Base-by-base conservation (phyloP, 202 grass and related monocot genomes). In the Elaeis oleifera region DNA sequence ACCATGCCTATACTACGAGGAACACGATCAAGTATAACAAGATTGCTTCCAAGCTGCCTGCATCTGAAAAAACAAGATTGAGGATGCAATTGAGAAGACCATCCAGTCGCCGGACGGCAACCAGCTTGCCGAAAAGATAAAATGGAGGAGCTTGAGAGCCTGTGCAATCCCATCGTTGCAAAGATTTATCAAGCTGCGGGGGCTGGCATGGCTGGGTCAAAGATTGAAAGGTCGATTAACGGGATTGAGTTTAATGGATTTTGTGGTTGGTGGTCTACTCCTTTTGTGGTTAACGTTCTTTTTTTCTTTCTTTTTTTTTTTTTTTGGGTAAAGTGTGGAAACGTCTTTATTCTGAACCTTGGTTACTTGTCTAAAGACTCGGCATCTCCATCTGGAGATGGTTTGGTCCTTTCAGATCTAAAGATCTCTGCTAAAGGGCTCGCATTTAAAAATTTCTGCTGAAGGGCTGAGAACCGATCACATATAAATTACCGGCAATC, bases 161-260 rank as follows among this genome's bases (percentile, higher is more conserved):
- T 84, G 13, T 92, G 89, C 57, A 88, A 88, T 51, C 89, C 89
- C 2, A 77, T 88, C 18, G 83, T 95, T 36, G 75, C 84, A 1
- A 78, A 80, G 79, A 95, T 95, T 81, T 89, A 95, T 70, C 79
- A 85, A 61, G 84, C 74, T 17, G 36, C 8, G 1, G 81, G 56
- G 5, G 71, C 71, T 1, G 82, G 65, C 14, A 74, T 59, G 26
- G 52, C 81, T 1, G 90, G 85, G 16, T 85, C 85, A 0, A 90
- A 95, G 79, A 95, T 95, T 17, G 90, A 95, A 64, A 95, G 26
- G 90, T 95, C 19, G 85, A 95, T 71, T 95, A 66, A 86, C 63
- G 27, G n/a, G 58, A 50, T 18, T 56, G 31, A 7, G 31, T 7
- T 8, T 6, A 36, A 36, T 36, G 5, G 5, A 7, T 36, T 36